Conservation (phyloP, 1,284 basidiomycete genomes). For the Irpex rosettiformis region DNA sequence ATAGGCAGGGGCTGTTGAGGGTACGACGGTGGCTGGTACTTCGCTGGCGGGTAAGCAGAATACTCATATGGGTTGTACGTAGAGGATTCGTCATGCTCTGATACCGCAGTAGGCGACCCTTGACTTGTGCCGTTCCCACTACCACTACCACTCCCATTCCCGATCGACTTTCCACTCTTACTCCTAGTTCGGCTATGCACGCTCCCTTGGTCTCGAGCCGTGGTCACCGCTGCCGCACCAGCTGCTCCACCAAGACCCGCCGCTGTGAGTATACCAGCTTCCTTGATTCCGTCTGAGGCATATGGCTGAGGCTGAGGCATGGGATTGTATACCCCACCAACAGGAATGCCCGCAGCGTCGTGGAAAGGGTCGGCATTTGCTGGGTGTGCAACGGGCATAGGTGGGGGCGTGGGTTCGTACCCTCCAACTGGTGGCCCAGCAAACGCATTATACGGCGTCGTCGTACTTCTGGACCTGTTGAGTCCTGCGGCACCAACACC, state of each 20-base stretch:
- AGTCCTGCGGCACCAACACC: constrained; percentile 29
- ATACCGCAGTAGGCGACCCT: too few species aligned
- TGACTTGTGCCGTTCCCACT: too few species aligned
- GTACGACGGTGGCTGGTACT: background rate
- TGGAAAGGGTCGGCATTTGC: constrained; percentile 21
- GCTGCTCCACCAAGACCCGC: constrained; percentile 24
- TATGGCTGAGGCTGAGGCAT: constrained; percentile 14
- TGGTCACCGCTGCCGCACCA: constrained; percentile 34
- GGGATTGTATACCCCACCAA: background rate
- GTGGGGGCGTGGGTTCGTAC: background rate
- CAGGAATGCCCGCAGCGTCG: constrained; percentile 9
- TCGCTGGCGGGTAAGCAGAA: constrained; percentile 11
- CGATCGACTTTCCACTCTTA: background rate
- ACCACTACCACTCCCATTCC: background rate
- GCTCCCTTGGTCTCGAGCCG: constrained; percentile 3
- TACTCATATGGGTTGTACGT: constrained; percentile 17
- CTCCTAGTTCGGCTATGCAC: constrained; percentile 8
- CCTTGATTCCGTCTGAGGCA: constrained; percentile 9
- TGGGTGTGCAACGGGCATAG: constrained; percentile 13
- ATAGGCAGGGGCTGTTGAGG: constrained; percentile 13
- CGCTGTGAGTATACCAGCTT: constrained; percentile 22
- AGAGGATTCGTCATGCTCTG: too few species aligned
- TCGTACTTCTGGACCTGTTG: constrained; percentile 22
- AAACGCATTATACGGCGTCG: constrained; percentile 33
- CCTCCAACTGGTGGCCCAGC: constrained; percentile 20